Evolutionary conservation across 2,329 filamentous ascomycete species (phyloP).

Genomic region (Dactylellina parvicollis): DNA sequence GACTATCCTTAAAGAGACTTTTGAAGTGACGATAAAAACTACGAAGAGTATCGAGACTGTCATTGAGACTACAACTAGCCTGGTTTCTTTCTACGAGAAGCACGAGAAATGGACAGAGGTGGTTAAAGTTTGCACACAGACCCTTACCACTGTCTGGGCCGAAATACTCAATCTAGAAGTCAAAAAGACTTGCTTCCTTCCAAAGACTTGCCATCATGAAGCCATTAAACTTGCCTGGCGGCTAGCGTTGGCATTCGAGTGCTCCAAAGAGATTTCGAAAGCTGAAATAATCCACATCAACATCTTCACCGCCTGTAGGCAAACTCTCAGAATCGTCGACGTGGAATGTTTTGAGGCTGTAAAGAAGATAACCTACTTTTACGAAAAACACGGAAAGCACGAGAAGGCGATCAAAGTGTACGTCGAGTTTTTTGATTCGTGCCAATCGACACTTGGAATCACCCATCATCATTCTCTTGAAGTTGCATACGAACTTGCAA

Average conservation of each 20-base stretch:
- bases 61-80: conserved; percentile 20
- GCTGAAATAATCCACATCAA: conserved; percentile 22
- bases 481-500: conserved; percentile 22
- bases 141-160: conserved; percentile 13
- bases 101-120: conserved; percentile 24
- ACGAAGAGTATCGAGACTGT: conserved; percentile 13
- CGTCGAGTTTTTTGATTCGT: conserved; percentile 18
- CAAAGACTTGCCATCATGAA: conserved; percentile 18
- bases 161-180: conserved; percentile 8
- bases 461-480: conserved; percentile 1
- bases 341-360: conserved; percentile 16
- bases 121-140: conserved; percentile 16
- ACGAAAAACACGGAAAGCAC: conserved; percentile 8
- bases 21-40: conserved; percentile 17
- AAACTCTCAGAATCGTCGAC: conserved; percentile 22
- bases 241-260: conserved; percentile 22
- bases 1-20: conserved; percentile 21
- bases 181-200: conserved; percentile 11
- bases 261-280: conserved; percentile 11
- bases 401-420: conserved; percentile 17
- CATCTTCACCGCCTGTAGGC: conserved; percentile 10
- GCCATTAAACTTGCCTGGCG: conserved; percentile 33
- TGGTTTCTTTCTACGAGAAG: conserved; percentile 28
- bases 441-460: conserved; percentile 13
- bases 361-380: conserved; percentile 19